Evolutionary conservation across 768 basidiomycete species (phyloP), one percentile per base, ranked within the genome.

Genomic region (Tubosaeta brunneosetosa): DNA sequence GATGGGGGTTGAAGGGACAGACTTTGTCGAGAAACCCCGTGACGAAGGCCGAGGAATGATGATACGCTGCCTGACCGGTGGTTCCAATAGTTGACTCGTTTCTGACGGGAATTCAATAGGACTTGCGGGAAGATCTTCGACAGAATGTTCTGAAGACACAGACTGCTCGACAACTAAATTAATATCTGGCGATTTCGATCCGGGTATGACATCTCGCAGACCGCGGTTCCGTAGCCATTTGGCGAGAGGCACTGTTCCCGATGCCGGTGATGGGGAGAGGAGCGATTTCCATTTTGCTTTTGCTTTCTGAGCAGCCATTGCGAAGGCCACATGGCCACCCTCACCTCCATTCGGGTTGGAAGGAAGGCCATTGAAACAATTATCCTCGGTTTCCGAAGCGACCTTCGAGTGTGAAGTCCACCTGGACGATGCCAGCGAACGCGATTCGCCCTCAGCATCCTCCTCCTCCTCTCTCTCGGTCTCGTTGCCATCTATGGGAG

Each of bases 241-340:
- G 11, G 63, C 51, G 41, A 66, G 29, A 2, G 65, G 67, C 14
- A 47, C 54, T 36, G 51, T 41, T 36, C 71, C 66, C 36, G 61
- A 67, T 4, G 62, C 56, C 22, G 69, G 71, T 6, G 76, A 34
- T 6, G 74, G 68, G 4, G 75, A 73, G 22, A 81, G 60, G 25
- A 84, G 56, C 1, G 78, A 55, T 22, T 80, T 61, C 78, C 80
- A 83, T 61, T 78, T 81, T 37, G 74, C 65, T 59, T 83, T 84
- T 27, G 78, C 82, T 57, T 77, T 81, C 46, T 76, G 74, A 8
- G 76, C 80, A n/a, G 76, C 75, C 17, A 66, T 49, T 10, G 67
- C 61, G 22, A 78, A 52, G 41, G 73, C 73, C 16, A 71, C 53
- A 36, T 75, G 77, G 14, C 65, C 72, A 68, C 34, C 66, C 60